These are phyloP conservation scores for Mortierella antarctica DNA, from an alignment of 192 early-diverging fungal species.

Conservation along the genomic window DNA sequence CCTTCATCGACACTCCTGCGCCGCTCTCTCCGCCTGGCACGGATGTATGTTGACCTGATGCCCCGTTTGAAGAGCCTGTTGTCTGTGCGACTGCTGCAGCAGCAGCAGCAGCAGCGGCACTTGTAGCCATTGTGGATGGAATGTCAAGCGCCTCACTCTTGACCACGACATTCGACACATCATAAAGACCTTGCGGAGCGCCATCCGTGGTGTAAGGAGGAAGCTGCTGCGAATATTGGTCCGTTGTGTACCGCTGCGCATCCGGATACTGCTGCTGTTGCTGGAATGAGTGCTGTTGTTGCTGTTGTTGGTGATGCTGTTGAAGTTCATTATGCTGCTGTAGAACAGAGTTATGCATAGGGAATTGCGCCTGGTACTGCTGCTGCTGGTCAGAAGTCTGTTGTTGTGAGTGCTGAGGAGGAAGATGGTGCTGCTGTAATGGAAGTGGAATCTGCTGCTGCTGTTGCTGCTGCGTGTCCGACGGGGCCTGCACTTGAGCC, in stretches of 20 bases:
- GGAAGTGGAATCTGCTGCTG: conserved; percentile 1
- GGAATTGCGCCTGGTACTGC: conserved; percentile 17
- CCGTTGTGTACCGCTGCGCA: conserved; percentile 6
- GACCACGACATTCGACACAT: conserved; percentile 9
- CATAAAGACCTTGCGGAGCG: neutral
- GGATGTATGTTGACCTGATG: no score
- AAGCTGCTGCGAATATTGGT: conserved; percentile 9
- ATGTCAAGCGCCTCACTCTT: conserved; percentile 20
- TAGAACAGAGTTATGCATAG: conserved; percentile 8
- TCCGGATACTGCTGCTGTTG: conserved; percentile 14
- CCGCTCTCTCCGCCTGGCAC: no score
- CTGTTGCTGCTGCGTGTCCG: conserved; percentile 10
- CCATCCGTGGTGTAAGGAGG: neutral
- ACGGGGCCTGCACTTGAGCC: conserved; percentile 1
- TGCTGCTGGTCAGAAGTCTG: conserved; percentile 2
- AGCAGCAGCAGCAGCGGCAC: no score
- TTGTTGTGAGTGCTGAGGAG: conserved; percentile 6
- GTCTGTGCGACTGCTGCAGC: no score
- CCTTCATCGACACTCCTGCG: no score
- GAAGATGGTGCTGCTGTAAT: conserved; percentile 13
- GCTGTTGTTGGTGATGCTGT: conserved; percentile 7
- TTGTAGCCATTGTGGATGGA: neutral
- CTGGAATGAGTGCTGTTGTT: conserved; percentile 1
- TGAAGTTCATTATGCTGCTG: neutral
- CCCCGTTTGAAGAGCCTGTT: no score